Evolutionary conservation across 306 rosid species (phyloP).

Genomic region (Vigna reflexopilosa): DNA sequence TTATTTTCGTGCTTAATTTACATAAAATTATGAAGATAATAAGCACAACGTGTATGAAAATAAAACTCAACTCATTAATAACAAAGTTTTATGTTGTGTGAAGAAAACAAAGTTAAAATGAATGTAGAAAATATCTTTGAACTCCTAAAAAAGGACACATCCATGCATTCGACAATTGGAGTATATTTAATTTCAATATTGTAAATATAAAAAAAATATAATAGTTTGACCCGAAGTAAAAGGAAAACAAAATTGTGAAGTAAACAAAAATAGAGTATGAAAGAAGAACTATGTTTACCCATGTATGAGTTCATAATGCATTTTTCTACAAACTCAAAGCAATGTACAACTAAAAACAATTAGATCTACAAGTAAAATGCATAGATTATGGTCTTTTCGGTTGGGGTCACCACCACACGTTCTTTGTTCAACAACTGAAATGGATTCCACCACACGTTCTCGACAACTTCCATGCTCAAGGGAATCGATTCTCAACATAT

Average conservation of each 20-base stretch:
- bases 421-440: no score
- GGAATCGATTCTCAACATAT: no score
- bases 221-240: background rate
- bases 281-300: background rate
- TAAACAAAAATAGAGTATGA: background rate
- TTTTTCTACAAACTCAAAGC: conserved; percentile 19
- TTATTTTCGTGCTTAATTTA: no score
- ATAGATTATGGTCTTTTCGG: conserved; percentile 81
- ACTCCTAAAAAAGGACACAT: conserved; percentile 58
- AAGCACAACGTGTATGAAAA: no score
- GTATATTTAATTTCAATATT: no score
- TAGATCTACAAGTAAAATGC: conserved; percentile 27
- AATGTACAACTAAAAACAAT: background rate
- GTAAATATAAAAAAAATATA: no score
- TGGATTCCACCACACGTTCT: no score
- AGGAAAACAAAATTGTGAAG: background rate
- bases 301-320: background rate
- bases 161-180: no score
- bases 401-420: conserved; percentile 58
- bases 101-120: conserved; percentile 38
- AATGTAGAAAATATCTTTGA: conserved; percentile 90
- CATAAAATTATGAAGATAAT: no score
- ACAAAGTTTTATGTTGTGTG: no score
- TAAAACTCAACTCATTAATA: no score
- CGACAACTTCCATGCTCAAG: no score